Base-by-base conservation (phyloP, 768 basidiomycete genomes). In the Agrocybe chaxingu region DNA sequence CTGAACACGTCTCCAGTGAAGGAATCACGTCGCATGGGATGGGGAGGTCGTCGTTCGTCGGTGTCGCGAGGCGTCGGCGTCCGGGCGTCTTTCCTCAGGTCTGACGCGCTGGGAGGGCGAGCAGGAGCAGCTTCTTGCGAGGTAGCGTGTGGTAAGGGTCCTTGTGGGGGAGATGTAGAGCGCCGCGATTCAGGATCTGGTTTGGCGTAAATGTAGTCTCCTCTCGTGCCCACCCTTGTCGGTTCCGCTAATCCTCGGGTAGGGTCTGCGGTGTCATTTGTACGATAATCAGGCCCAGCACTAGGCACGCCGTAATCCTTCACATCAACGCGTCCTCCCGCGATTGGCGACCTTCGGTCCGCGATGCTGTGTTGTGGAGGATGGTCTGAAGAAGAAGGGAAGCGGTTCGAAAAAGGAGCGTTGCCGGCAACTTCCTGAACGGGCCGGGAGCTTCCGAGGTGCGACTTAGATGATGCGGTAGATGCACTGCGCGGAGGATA, bases 311-410 rank as follows among this genome's bases (percentile, higher is more conserved):
- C 24, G 24, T 24, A 24, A 24, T 24, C 45, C 13, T 34, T 41
- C 35, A 54, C 41, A 43, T 60, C 59, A 31, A 56, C 54, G n/a
- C 59, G 52, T 34, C 54, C 49, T 9, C 59, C 59, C 8, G 45
- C 47, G 8, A 60, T 48, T 29, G 59, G 57, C 12, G 54, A 48
- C 34, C 56, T 53, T 34, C 60, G 56, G 48, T 41, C 48, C 19
- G 32, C 40, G 29, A 16, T 42, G 31, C 48, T 42, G 31, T 40
- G 38, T 42, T 49, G 48, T 33, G 29, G 48, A 49, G 48, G 41
- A n/a, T 31, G 7, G 18, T 13, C 48, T 11, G 40, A 24, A 42
- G 41, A 16, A 11, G 36, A 29, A 42, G 41, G 41, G 19, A 42
- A 7, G 41, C 18, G 41, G 19, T 18, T 24, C 24, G 5, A 24